Evolutionary conservation across 2,329 filamentous ascomycete species (phyloP).

Genomic region (Aspergillus flavus): DNA sequence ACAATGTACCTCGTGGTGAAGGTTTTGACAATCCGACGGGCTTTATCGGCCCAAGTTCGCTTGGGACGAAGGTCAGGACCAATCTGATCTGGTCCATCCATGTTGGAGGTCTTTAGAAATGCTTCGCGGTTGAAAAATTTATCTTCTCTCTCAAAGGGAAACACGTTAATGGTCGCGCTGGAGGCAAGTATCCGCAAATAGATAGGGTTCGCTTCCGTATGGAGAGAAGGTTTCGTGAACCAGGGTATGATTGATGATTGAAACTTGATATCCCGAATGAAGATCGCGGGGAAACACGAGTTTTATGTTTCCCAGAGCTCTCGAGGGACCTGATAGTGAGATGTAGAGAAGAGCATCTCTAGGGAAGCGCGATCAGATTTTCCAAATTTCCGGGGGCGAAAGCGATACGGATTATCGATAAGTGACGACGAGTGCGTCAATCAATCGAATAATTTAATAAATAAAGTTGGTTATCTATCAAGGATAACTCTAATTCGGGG

Average conservation of each 20-base stretch:
- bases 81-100: slow-evolving; percentile 47
- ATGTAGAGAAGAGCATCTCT: not conserved
- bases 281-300: not conserved
- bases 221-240: not conserved
- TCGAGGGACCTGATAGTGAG: too few species aligned
- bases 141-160: not conserved
- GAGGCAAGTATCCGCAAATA: not conserved
- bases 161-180: not conserved
- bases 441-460: slow-evolving; percentile 22
- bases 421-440: slow-evolving; percentile 17
- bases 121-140: not conserved
- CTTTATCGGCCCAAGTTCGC: slow-evolving; percentile 38
- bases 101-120: slow-evolving; percentile 13
- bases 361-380: not conserved
- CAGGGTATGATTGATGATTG: not conserved
- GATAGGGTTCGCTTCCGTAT: not conserved
- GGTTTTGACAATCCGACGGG: slow-evolving; percentile 36
- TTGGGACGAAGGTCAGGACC: slow-evolving; percentile 44
- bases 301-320: not conserved
- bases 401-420: slow-evolving; percentile 8
- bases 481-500: not conserved
- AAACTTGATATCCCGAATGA: not conserved
- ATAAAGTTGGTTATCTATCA: slow-evolving; percentile 19
- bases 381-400: not conserved
- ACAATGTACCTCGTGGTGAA: slow-evolving; percentile 46